phyloP scores from a whole-genome alignment of 345 rosid species.

The Pugionium dolabratum region DNA sequence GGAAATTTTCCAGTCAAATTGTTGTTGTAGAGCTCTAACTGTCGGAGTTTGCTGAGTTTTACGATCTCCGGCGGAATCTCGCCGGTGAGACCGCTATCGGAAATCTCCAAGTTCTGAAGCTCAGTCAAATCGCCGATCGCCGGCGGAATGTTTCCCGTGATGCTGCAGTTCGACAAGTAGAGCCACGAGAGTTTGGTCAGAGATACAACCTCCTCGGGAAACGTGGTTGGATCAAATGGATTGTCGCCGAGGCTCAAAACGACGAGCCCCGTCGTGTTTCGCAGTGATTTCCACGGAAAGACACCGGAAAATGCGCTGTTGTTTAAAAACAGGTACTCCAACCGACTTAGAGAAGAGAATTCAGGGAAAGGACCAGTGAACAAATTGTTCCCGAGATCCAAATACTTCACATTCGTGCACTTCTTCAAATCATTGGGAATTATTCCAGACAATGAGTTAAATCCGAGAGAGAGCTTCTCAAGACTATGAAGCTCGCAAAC shows the following conservation, averaged over 20 bases:
- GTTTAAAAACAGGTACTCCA: slow-evolving; percentile 60
- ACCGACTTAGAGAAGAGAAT: slow-evolving; percentile 50
- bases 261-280: slow-evolving; percentile 51
- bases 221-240: slow-evolving; percentile 47
- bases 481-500: slow-evolving; percentile 60
- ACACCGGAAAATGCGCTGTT: slow-evolving; percentile 58
- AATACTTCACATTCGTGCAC: slow-evolving; percentile 57
- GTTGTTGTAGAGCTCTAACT: slow-evolving; percentile 69
- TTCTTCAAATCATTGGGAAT: slow-evolving; percentile 44
- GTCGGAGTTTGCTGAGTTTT: slow-evolving; percentile 60
- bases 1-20: slow-evolving; percentile 67
- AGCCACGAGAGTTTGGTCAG: slow-evolving; percentile 59
- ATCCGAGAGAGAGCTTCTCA: slow-evolving; percentile 68
- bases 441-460: slow-evolving; percentile 55
- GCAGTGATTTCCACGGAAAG: slow-evolving; percentile 75
- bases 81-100: slow-evolving; percentile 52
- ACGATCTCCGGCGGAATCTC: slow-evolving; percentile 64
- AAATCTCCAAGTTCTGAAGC: slow-evolving; percentile 59
- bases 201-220: slow-evolving; percentile 52
- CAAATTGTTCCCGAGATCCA: slow-evolving; percentile 74
- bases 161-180: slow-evolving; percentile 65
- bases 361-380: slow-evolving; percentile 67
- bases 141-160: slow-evolving; percentile 59
- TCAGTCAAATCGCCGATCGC: slow-evolving; percentile 61
- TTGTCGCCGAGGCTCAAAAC: slow-evolving; percentile 73